Evolutionary conservation across 225 moss, liverwort and hornwort species (phyloP).

Genomic region (Sphagnum tenellum): DNA sequence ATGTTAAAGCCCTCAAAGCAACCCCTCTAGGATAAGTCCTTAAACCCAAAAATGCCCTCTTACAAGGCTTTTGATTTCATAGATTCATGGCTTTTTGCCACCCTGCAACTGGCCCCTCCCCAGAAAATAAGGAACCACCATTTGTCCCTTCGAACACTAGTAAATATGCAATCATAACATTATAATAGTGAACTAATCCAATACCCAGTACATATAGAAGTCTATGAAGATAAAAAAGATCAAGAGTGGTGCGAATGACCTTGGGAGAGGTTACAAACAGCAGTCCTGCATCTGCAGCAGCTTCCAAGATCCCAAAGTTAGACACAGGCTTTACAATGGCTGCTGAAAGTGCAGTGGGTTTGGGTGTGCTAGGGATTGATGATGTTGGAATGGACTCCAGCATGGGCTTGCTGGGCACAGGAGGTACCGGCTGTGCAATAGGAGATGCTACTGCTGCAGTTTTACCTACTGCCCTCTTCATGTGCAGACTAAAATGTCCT

Average conservation of each 20-base stretch:
- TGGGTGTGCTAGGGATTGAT: slow-evolving; percentile 22
- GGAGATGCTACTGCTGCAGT: slow-evolving; percentile 30
- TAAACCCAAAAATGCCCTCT: too few relatives aligned
- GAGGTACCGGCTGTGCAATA: slow-evolving; percentile 22
- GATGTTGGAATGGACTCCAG: slow-evolving; percentile 31
- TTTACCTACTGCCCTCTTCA: slow-evolving; percentile 71
- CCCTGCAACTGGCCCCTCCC: too few relatives aligned
- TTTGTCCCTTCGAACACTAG: too few relatives aligned
- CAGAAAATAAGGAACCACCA: too few relatives aligned
- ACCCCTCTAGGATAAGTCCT: too few relatives aligned
- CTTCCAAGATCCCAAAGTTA: slow-evolving; percentile 82
- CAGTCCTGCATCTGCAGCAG: slow-evolving; percentile 70
- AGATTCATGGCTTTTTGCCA: too few relatives aligned
- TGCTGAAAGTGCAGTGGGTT: slow-evolving; percentile 40
- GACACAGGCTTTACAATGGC: slow-evolving; percentile 65
- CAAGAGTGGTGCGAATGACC: slow-evolving; percentile 19
- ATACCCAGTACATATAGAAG: not conserved
- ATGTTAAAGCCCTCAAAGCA: too few relatives aligned
- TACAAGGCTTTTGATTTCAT: too few relatives aligned
- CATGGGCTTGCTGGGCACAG: slow-evolving; percentile 72
- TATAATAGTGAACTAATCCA: too few relatives aligned
- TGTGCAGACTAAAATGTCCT: slow-evolving; percentile 63
- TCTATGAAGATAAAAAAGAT: too few relatives aligned
- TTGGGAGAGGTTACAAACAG: slow-evolving; percentile 82
- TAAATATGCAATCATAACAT: too few relatives aligned